Evolutionary conservation across 2,329 filamentous ascomycete genomes (phyloP).

Genomic region (Epichloe coenophiala): DNA sequence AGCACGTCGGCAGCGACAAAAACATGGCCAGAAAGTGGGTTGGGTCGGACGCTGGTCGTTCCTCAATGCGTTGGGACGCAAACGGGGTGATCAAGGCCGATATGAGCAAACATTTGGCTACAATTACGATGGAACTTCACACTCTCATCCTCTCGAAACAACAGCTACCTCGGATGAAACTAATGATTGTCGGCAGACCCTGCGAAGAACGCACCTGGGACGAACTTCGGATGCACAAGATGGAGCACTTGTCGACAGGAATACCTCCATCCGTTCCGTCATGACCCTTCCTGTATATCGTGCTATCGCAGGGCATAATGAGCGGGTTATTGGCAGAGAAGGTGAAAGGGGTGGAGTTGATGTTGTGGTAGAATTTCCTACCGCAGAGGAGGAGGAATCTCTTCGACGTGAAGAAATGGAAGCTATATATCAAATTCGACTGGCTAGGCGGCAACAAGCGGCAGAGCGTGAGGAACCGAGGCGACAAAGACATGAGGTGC

Average conservation of each 20-base stretch:
- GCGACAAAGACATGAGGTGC: constrained; percentile 55
- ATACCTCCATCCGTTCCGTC: constrained; percentile 80
- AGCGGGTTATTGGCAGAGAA: constrained; percentile 74
- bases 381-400: constrained; percentile 62
- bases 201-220: constrained; percentile 3
- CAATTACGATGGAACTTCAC: constrained; percentile 11
- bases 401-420: constrained; percentile 87
- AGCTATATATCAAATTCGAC: constrained; percentile 74
- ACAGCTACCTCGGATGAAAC: constrained; percentile 4
- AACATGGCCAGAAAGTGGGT: background rate
- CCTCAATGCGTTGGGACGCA: constrained; percentile 6
- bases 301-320: constrained; percentile 55
- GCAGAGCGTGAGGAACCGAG: constrained; percentile 68
- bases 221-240: constrained; percentile 16
- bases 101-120: constrained; percentile 20
- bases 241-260: constrained; percentile 50
- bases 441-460: constrained; percentile 61
- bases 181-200: constrained; percentile 1
- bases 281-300: constrained; percentile 88
- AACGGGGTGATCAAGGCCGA: constrained; percentile 7
- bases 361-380: constrained; percentile 74
- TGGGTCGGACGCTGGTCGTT: background rate
- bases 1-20: background rate
- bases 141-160: constrained; percentile 15
- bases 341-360: constrained; percentile 89